Conservation (phyloP, 306 rosid species). For the Cucurbita pepo region DNA sequence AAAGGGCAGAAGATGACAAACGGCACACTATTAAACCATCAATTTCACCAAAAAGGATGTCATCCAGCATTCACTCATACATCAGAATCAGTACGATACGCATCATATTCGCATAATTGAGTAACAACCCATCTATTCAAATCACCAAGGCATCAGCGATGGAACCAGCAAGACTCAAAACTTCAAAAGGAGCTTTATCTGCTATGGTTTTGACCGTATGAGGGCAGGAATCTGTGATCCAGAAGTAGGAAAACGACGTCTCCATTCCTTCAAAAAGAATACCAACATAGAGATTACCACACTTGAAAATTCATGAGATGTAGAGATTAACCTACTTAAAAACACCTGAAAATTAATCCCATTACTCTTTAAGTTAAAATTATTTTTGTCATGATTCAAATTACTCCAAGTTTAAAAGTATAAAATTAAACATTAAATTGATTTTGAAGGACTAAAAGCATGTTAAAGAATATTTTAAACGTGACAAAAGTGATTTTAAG, state of each 20-base stretch:
- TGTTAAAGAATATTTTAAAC: no score
- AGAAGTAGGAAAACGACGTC: slow-evolving; percentile 62
- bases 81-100: not conserved
- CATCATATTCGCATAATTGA: not conserved
- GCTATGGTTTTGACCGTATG: slow-evolving; percentile 59
- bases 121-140: slow-evolving; percentile 13
- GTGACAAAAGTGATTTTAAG: not conserved
- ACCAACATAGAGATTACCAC: slow-evolving; percentile 1
- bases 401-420: no score
- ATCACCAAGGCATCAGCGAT: slow-evolving; percentile 71
- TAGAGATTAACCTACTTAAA: not conserved
- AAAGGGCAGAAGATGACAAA: not conserved
- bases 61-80: not conserved
- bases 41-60: not conserved
- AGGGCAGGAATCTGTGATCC: slow-evolving; percentile 97
- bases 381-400: no score
- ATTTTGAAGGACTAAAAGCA: not conserved
- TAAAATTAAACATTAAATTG: no score
- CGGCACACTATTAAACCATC: not conserved
- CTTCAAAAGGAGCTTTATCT: slow-evolving; percentile 73
- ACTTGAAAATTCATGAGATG: not conserved
- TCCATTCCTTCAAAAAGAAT: slow-evolving; percentile 21
- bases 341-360: not conserved
- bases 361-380: no score
- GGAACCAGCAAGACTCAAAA: slow-evolving; percentile 77